Evolutionary conservation across 2,329 filamentous ascomycete species (phyloP), one percentile per base, ranked within the genome.

Genomic region (Ciborinia camelliae): DNA sequence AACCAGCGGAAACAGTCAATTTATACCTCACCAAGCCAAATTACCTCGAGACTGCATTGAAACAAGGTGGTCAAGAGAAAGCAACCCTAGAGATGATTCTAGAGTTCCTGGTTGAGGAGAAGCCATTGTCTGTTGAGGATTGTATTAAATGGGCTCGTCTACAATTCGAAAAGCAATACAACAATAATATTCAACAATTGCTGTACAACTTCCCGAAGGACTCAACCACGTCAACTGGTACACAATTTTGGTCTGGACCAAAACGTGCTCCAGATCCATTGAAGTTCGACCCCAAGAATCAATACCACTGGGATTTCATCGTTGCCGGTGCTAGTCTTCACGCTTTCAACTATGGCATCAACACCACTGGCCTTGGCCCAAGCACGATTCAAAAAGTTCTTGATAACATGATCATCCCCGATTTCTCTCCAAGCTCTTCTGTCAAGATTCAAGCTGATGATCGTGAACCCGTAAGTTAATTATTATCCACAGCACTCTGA

Each of bases 401-500:
- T 59, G 90, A 96, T 67, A 90, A 93, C 72, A 92, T 97, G 84
- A 97, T 98, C 70, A 88, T 99, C 64, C 93, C 95, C 3, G 95
- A 99, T 76, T 99, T 99, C 77, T 86, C 88, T 63, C 95, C 95
- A 1, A 92, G 93, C 71, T 86, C 93, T 2, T 89, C 87, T 63
- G 91, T 99, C 74, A 98, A 95, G 84, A 99, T 99, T 68, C 95
- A 99, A 78, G 94, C 93, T 4, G 91, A 92, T 75, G 95, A 99
- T 70, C 96, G 89, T 75, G 95, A 99, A 66, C 92, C 93, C 41
- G 86, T 88, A 79, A 79, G 85, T 80, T 41, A n/a, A n/a, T 15
- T 15, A 37, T 53, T 32, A 45, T 28, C 15, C 26, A 9, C 32
- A 43, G 26, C 41, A 23, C 28, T 50, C 32, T 55, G 23, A 35